A percentile compares a stretch with the other conserved stretches of the same genome.
Conservation (phyloP, 352 stramenopile species). For the Phytophthora meadii region DNA sequence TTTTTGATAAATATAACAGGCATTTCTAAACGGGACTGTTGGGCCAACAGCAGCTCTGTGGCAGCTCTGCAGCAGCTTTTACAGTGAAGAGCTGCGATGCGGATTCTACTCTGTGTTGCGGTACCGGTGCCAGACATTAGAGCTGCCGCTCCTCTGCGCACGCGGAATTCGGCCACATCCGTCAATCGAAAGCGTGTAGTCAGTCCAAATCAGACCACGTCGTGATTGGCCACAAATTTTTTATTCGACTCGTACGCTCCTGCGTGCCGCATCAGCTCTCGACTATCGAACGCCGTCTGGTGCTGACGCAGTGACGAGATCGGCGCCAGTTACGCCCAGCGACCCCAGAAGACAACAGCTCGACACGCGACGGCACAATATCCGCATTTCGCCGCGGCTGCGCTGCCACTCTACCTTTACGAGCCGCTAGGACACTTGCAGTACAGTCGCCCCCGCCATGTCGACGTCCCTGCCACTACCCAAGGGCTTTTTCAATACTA, state of each 20-base stretch:
- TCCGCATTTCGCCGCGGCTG: constrained; percentile 2
- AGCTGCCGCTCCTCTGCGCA: neutral
- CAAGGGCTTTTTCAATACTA: constrained; percentile 80
- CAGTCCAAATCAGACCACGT: constrained; percentile 28
- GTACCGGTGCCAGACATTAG: too few species aligned
- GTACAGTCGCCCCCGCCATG: constrained; percentile 27
- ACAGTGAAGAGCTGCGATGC: too few species aligned
- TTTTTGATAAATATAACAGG: too few species aligned
- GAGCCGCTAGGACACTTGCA: constrained; percentile 9
- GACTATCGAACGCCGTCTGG: constrained; percentile 20
- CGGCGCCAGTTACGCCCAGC: constrained; percentile 21
- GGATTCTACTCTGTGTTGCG: too few species aligned
- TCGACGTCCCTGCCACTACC: constrained; percentile 75
- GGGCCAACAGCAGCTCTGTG: too few species aligned
- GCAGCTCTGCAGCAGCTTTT: too few species aligned
- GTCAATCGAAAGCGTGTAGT: constrained; percentile 28
- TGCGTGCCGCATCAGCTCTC: constrained; percentile 10
- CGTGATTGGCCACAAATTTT: constrained; percentile 32
- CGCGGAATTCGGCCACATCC: neutral
- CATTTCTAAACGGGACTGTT: too few species aligned
- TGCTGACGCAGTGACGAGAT: constrained; percentile 28
- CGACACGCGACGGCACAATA: constrained; percentile 32
- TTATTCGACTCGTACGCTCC: constrained; percentile 7
- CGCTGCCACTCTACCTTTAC: constrained; percentile 28
- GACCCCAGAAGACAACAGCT: constrained; percentile 34